A percentile compares a stretch with the other conserved stretches of the same genome.
These are phyloP conservation scores for Malassezia sympodialis DNA, from an alignment of 1,284 basidiomycete species.

Conservation along the genomic window DNA sequence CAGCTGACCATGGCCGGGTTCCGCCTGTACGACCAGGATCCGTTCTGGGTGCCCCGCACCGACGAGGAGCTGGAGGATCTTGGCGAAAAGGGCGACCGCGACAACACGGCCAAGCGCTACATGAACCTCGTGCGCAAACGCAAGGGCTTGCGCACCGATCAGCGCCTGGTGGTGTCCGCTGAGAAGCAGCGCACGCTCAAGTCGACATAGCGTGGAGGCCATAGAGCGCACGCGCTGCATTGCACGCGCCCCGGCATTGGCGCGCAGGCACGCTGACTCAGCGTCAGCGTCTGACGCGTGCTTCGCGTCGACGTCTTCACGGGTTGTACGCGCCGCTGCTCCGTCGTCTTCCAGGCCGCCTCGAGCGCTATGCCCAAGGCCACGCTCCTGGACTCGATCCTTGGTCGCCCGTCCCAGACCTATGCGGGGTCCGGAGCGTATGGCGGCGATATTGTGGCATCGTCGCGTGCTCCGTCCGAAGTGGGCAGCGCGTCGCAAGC, in stretches of 20 bases:
- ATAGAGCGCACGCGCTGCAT: not conserved
- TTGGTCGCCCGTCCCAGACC: constrained; percentile 43
- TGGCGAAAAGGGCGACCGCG: constrained; percentile 85
- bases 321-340: not conserved
- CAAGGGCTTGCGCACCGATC: constrained; percentile 37
- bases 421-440: constrained; percentile 18
- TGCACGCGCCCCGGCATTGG: constrained; percentile 8
- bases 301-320: not conserved
- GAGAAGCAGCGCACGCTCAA: constrained; percentile 48
- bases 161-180: constrained; percentile 40
- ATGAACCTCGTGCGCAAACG: constrained; percentile 71
- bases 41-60: constrained; percentile 97
- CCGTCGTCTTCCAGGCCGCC: not conserved
- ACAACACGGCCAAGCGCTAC: constrained; percentile 86
- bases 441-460: not conserved
- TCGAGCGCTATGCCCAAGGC: constrained; percentile 26
- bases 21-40: constrained; percentile 56
- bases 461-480: not conserved
- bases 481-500: not conserved
- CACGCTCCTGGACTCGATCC: constrained; percentile 41
- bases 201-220: constrained; percentile 15
- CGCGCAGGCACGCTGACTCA: constrained; percentile 5
- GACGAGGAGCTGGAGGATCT: constrained; percentile 95
- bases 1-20: constrained; percentile 88
- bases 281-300: constrained; percentile 12